Evolutionary conservation across 257 asterid species (phyloP).

Genomic region (Solanum paucissectum): DNA sequence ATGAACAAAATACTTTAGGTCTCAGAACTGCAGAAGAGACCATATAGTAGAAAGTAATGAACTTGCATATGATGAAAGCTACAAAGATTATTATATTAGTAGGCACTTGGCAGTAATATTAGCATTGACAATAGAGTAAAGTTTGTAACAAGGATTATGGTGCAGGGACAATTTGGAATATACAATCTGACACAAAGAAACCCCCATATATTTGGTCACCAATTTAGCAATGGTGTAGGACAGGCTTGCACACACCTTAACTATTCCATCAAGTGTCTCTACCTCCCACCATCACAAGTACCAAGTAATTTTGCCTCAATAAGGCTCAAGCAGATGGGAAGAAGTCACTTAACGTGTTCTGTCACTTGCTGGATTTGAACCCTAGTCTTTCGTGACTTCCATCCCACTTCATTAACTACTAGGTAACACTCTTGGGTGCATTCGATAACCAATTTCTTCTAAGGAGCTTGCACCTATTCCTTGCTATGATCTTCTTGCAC

Average conservation of each 20-base stretch:
- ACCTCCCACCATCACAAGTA: background rate
- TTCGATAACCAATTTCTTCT: background rate
- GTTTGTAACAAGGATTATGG: background rate
- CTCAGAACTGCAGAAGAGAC: background rate
- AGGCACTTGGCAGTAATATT: background rate
- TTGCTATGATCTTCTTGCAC: background rate
- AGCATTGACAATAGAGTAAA: background rate
- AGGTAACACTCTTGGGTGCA: background rate
- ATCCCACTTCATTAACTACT: background rate
- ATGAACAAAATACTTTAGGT: background rate
- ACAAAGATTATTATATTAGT: background rate
- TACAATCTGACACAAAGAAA: background rate
- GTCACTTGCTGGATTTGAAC: background rate
- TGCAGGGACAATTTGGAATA: background rate
- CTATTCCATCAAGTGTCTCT: background rate
- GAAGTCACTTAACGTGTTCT: background rate
- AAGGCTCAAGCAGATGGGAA: background rate
- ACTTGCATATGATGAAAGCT: background rate
- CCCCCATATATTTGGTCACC: background rate
- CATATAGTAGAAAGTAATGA: background rate
- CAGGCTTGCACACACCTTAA: background rate
- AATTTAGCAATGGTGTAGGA: background rate
- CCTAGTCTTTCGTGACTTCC: background rate
- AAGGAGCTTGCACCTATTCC: background rate
- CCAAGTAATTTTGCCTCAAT: background rate